phyloP scores from a whole-genome alignment of 108 stramenopile genomes.

The Nitzschia sp. region DNA sequence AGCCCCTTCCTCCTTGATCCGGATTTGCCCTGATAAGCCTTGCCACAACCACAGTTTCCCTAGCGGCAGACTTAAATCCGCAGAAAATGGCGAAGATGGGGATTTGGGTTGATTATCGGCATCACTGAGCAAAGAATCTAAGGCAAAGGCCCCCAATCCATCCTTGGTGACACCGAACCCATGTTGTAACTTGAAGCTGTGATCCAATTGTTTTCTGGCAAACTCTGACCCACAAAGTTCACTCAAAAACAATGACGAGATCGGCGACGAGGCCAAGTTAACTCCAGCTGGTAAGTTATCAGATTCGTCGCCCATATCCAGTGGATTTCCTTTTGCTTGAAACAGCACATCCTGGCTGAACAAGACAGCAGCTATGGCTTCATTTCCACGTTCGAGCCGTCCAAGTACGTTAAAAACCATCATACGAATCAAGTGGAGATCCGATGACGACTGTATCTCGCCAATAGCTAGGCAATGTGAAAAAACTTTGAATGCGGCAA shows the following conservation, averaged over 20 bases:
- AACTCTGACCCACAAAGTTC: constrained; percentile 37
- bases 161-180: constrained; percentile 43
- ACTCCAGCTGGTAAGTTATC: background rate
- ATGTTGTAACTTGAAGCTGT: constrained; percentile 59
- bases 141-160: constrained; percentile 41
- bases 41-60: constrained; percentile 86
- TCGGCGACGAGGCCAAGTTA: constrained; percentile 2
- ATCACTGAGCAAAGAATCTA: constrained; percentile 42
- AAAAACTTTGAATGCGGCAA: constrained; percentile 58
- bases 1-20: constrained; percentile 19
- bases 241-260: constrained; percentile 43
- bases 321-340: constrained; percentile 25
- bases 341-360: constrained; percentile 56
- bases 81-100: background rate
- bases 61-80: constrained; percentile 44
- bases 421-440: constrained; percentile 28
- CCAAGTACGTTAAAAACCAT: constrained; percentile 67
- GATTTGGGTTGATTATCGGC: constrained; percentile 11
- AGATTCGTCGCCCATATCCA: background rate
- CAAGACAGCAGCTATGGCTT: constrained; percentile 61
- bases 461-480: constrained; percentile 29
- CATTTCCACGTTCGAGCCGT: constrained; percentile 62
- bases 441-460: constrained; percentile 9
- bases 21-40: constrained; percentile 41
- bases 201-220: constrained; percentile 57